Conservation (phyloP, 495 filamentous ascomycete species). For the Penicillium atrosanguineum region DNA sequence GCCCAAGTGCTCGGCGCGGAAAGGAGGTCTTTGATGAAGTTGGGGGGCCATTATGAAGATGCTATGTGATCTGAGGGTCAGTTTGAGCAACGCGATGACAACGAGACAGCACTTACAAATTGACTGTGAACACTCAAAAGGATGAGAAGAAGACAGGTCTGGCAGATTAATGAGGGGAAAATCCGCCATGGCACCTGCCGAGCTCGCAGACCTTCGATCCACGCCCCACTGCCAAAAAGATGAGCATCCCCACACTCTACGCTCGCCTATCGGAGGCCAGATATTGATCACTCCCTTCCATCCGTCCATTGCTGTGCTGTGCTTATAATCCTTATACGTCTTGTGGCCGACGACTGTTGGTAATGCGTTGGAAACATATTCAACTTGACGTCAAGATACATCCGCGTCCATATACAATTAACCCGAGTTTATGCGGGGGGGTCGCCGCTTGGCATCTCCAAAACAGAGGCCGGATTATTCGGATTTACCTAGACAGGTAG, state of each 20-base stretch:
- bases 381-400: background rate
- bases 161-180: slow-evolving; percentile 19
- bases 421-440: background rate
- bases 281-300: slow-evolving; percentile 1
- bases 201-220: slow-evolving; percentile 4
- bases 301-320: background rate
- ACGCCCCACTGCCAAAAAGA: slow-evolving; percentile 9
- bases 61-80: background rate
- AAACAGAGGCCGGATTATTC: background rate
- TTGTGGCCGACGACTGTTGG: background rate
- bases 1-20: slow-evolving; percentile 81
- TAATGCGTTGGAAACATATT: background rate
- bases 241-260: slow-evolving; percentile 15
- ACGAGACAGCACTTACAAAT: background rate
- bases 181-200: slow-evolving; percentile 3
- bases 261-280: slow-evolving; percentile 7
- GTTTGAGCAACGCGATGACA: background rate
- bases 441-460: background rate
- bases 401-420: background rate
- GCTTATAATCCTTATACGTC: background rate
- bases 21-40: slow-evolving; percentile 64
- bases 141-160: slow-evolving; percentile 1
- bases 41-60: slow-evolving; percentile 34
- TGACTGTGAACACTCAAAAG: background rate
- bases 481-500: background rate